These are phyloP conservation scores for Sporisorium exsertum DNA, from an alignment of 1,284 basidiomycete species.

Conservation along the genomic window DNA sequence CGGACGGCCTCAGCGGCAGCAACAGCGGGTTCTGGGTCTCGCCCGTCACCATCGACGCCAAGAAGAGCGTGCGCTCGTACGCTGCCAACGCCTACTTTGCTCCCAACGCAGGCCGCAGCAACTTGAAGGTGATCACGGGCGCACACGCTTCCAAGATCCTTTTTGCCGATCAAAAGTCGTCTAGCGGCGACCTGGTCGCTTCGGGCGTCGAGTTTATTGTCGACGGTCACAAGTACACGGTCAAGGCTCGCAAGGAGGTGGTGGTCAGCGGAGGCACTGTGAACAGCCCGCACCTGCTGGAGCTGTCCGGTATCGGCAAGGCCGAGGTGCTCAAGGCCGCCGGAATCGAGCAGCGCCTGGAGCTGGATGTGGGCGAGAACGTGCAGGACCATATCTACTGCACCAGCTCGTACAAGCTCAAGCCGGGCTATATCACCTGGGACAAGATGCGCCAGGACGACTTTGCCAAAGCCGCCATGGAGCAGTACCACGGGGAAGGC, in stretches of 20 bases:
- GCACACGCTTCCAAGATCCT: conserved; percentile 50
- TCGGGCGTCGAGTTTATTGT: conserved; percentile 64
- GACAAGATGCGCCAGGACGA: conserved; percentile 58
- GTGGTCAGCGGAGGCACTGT: conserved; percentile 72
- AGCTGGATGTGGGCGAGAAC: conserved; percentile 72
- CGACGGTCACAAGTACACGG: conserved; percentile 54
- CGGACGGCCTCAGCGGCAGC: conserved; percentile 43
- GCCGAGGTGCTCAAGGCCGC: conserved; percentile 41
- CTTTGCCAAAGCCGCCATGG: conserved; percentile 58
- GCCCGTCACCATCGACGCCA: conserved; percentile 38
- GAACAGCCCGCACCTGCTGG: conserved; percentile 67
- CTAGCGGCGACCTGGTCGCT: conserved; percentile 43
- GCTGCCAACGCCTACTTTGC: conserved; percentile 53
- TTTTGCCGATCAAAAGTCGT: conserved; percentile 20
- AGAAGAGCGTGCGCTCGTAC: conserved; percentile 49
- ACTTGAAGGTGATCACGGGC: conserved; percentile 57
- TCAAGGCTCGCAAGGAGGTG: conserved; percentile 71
- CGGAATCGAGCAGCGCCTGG: conserved; percentile 42
- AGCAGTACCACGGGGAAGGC: conserved; percentile 45
- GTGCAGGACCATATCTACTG: conserved; percentile 72
- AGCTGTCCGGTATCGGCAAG: conserved; percentile 56
- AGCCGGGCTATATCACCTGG: conserved; percentile 54
- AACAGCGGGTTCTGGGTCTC: conserved; percentile 58
- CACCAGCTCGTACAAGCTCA: conserved; percentile 65
- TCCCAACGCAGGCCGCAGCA: conserved; percentile 38